Conservation (phyloP, 345 rosid genomes). For the Draba incana region DNA sequence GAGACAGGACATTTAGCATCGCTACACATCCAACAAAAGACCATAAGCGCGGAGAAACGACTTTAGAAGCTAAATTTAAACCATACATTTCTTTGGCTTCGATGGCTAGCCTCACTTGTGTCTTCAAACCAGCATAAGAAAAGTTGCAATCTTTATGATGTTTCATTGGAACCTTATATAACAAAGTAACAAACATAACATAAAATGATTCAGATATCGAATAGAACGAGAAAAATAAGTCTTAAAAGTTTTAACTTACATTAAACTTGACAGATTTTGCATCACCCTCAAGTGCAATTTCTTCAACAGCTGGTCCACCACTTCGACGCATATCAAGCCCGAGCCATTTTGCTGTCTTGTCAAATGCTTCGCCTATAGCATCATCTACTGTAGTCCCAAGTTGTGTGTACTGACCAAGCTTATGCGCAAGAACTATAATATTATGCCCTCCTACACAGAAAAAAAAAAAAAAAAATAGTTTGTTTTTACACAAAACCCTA, state of each 20-base stretch:
- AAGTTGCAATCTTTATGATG: conserved; percentile 93
- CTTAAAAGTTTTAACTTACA: conserved; percentile 44
- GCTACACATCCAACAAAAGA: conserved; percentile 48
- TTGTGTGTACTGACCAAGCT: conserved; percentile 87
- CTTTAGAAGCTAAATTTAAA: conserved; percentile 16
- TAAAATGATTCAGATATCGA: background rate
- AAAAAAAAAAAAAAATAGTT: background rate
- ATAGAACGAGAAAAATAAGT: background rate
- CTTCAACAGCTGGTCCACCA: conserved; percentile 96
- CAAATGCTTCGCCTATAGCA: conserved; percentile 97
- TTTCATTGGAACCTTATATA: conserved; percentile 77
- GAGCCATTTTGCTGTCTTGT: conserved; percentile 94
- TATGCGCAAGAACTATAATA: conserved; percentile 76
- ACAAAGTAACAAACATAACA: conserved; percentile 8
- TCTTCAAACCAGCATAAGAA: conserved; percentile 95
- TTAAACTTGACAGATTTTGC: conserved; percentile 72
- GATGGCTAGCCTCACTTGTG: conserved; percentile 92
- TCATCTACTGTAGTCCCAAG: conserved; percentile 94
- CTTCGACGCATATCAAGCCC: conserved; percentile 91
- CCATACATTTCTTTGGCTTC: conserved; percentile 80
- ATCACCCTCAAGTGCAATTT: conserved; percentile 90
- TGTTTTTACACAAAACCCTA: conserved; percentile 10
- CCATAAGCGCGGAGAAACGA: conserved; percentile 24
- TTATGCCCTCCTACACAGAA: conserved; percentile 79
- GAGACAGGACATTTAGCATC: conserved; percentile 68